Percentiles rank a stretch among this genome's conserved stretches.
Conservation (phyloP, 148 eudicot species). For the Vaccinium myrtillus region DNA sequence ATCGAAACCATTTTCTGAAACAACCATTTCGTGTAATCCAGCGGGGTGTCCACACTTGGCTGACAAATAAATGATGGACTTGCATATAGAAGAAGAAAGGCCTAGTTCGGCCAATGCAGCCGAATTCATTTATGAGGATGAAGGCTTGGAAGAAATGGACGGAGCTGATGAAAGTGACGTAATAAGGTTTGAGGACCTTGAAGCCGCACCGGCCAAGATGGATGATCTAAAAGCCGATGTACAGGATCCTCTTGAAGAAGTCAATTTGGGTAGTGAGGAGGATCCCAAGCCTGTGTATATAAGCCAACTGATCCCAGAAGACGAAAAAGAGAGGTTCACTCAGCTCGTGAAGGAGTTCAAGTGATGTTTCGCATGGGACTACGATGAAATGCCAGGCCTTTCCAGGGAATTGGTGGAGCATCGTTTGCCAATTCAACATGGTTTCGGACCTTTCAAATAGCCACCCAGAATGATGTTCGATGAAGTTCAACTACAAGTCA, state of each 20-base stretch:
- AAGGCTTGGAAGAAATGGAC: no score
- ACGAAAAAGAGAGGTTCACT: neutral
- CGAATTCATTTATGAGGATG: no score
- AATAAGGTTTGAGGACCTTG: no score
- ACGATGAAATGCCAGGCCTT: neutral
- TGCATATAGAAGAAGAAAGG: no score
- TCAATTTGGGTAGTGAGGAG: neutral
- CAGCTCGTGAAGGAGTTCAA: neutral
- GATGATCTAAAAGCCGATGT: neutral
- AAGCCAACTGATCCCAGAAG: neutral
- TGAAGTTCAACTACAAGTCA: neutral
- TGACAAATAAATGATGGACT: neutral
- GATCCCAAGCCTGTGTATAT: neutral
- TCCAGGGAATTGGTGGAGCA: neutral
- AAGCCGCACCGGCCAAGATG: no score
- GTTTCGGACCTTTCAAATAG: neutral
- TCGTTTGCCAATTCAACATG: neutral
- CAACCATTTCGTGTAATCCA: no score
- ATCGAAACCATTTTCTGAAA: no score
- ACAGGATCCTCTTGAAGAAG: neutral
- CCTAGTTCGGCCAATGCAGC: neutral
- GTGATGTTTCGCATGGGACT: neutral
- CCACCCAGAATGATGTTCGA: neutral
- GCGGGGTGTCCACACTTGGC: no score
- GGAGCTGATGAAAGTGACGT: no score